phyloP scores from a whole-genome alignment of 1,284 basidiomycete genomes.

The Cryptococcus sp. region DNA sequence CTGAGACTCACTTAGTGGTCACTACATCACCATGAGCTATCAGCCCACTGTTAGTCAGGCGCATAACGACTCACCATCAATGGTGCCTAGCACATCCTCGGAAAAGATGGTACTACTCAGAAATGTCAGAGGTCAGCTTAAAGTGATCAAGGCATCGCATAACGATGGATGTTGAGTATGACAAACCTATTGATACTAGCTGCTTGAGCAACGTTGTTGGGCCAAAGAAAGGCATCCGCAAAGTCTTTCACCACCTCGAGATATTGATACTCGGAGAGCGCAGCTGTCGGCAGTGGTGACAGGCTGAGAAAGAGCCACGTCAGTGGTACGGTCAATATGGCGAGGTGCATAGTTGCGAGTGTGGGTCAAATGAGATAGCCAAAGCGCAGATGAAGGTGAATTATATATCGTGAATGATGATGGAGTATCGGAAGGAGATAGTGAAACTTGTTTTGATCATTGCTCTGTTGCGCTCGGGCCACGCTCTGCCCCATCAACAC shows the following conservation, averaged over 20 bases:
- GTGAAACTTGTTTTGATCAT: no score
- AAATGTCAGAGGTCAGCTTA: no score
- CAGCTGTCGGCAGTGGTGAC: neutral
- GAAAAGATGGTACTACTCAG: slow-evolving; percentile 25
- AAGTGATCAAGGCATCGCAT: neutral
- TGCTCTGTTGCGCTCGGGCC: no score
- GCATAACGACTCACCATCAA: slow-evolving; percentile 19
- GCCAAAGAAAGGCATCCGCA: slow-evolving; percentile 20
- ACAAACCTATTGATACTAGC: slow-evolving; percentile 19
- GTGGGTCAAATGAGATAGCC: no score
- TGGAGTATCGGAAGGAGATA: no score
- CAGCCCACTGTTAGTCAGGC: neutral
- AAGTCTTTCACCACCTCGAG: slow-evolving; percentile 10
- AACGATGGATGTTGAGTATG: neutral
- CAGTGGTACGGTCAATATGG: neutral
- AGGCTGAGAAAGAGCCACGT: neutral
- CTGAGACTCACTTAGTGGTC: slow-evolving; percentile 15
- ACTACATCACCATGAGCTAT: slow-evolving; percentile 11
- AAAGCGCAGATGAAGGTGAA: no score
- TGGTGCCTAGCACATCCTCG: slow-evolving; percentile 24
- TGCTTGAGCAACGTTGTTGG: slow-evolving; percentile 18
- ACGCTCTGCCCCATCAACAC: no score
- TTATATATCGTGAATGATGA: no score
- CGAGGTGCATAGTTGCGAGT: no score
- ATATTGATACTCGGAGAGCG: slow-evolving; percentile 3